Base-by-base conservation (phyloP, 2,329 filamentous ascomycete genomes). In the Calonectria pseudoreteaudii region DNA sequence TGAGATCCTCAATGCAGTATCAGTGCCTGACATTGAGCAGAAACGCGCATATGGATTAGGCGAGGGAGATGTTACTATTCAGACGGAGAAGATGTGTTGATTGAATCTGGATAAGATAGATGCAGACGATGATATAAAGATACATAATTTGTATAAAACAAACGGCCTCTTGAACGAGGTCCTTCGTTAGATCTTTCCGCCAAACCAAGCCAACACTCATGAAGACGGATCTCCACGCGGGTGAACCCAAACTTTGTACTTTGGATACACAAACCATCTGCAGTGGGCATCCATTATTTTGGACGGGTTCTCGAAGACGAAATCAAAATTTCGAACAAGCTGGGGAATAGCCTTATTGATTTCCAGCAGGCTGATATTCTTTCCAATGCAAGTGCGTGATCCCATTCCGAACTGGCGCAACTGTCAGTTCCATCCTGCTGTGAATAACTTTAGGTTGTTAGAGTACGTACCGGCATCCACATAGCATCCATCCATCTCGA, bases 311-410 rank as follows among this genome's bases (percentile, higher is more conserved):
- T 44, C 56, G 11, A 62, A 62, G 4, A 41, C 23, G n/a, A 74
- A 74, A 26, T 74, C 71, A 41, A 71, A 74, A 13, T 67, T 64
- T 20, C 34, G 60, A 5, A 71, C 44, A 16, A 74, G 34, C 8
- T 71, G 38, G 1, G 90, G 90, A 44, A 91, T 87, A 62, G 91
- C 76, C 85, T 91, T 91, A 81, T 91, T 91, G 67, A 92, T 90
- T 86, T 92, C 90, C 77, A 91, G 76, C 79, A 91, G 77, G 73
- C 88, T 90, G 66, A 92, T 91, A 76, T 91, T 91, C 86, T 90
- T 91, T 56, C 93, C 93, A 86, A 87, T 93, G 80, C 93, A 94
- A 6, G 93, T 94, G 78, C 93, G 85, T 10, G 90, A 88, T 0
- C 93, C 93, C 81, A 92, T 91, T 3, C 93, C 93, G 81, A 94